Percentiles rank a stretch among this genome's conserved stretches.
Conservation (phyloP, 495 filamentous ascomycete genomes). For the Penicillium dipodomyicola region DNA sequence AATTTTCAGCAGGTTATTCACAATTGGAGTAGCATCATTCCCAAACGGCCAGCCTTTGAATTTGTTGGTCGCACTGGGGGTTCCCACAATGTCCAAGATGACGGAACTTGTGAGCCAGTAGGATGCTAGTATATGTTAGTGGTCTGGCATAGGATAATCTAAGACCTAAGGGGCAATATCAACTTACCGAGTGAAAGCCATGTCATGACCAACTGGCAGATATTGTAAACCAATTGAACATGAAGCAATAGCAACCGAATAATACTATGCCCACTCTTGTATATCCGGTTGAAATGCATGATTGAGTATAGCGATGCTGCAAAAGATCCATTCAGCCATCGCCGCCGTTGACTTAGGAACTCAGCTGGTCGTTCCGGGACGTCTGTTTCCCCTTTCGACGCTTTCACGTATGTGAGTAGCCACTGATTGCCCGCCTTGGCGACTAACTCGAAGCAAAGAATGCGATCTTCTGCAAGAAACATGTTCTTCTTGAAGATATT, state of each 20-base stretch:
- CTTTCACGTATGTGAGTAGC: conserved; percentile 96
- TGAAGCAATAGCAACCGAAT: conserved; percentile 93
- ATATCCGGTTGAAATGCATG: conserved; percentile 97
- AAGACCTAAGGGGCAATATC: not conserved
- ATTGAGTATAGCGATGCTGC: conserved; percentile 90
- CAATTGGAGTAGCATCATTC: conserved; percentile 69
- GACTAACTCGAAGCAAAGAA: conserved; percentile 97
- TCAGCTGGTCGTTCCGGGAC: conserved; percentile 81
- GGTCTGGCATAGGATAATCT: no score
- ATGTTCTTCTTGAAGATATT: conserved; percentile 99
- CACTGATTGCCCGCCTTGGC: conserved; percentile 97
- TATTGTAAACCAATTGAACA: conserved; percentile 88
- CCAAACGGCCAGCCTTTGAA: conserved; percentile 68
- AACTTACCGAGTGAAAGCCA: conserved; percentile 86
- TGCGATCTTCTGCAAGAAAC: conserved; percentile 99
- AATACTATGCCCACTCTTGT: conserved; percentile 90
- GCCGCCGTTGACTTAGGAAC: conserved; percentile 89
- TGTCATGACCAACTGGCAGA: conserved; percentile 78
- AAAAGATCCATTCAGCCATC: conserved; percentile 97
- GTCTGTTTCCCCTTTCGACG: conserved; percentile 95
- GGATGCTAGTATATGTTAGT: conserved; percentile 46
- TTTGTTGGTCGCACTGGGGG: conserved; percentile 49
- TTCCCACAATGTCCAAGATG: conserved; percentile 93
- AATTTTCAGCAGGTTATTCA: conserved; percentile 89
- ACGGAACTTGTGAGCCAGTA: conserved; percentile 94